A percentile compares a stretch with the other conserved stretches of the same genome.
Evolutionary conservation across 768 basidiomycete species (phyloP).

Genomic region (Suillus alpinus): DNA sequence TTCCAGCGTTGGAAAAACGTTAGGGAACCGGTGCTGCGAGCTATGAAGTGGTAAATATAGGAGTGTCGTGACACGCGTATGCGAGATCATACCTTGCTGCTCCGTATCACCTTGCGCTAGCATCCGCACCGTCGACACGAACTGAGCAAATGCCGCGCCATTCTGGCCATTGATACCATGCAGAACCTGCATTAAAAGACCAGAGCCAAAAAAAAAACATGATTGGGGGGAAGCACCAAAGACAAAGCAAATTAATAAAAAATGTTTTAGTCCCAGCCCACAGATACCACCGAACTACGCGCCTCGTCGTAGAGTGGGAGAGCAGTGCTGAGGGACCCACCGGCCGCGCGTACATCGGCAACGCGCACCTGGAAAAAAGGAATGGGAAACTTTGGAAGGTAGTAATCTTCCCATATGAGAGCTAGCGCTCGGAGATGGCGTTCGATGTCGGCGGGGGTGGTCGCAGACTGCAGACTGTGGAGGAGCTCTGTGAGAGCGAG

Average conservation of each 20-base stretch:
- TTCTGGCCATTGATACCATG: conserved; percentile 19
- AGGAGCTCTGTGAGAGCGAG: conserved; percentile 18
- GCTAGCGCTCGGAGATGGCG: conserved; percentile 26
- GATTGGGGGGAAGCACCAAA: background rate
- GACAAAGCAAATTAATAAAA: background rate
- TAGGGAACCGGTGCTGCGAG: conserved; percentile 17
- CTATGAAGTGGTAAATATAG: conserved; percentile 2
- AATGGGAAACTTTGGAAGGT: conserved; percentile 27
- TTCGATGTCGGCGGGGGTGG: conserved; percentile 11
- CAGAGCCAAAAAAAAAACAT: background rate
- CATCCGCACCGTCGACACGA: conserved; percentile 24
- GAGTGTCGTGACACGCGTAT: background rate
- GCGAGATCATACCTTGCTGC: conserved; percentile 22
- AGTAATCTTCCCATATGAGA: conserved; percentile 30
- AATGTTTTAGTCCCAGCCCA: background rate
- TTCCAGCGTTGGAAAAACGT: conserved; percentile 33
- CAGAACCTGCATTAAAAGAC: conserved; percentile 18
- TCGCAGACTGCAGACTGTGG: conserved; percentile 14
- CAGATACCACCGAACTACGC: conserved; percentile 6
- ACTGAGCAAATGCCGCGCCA: conserved; percentile 18
- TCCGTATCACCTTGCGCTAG: conserved; percentile 23
- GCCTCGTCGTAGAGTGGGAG: conserved; percentile 29
- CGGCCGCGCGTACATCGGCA: conserved; percentile 29
- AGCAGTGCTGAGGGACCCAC: conserved; percentile 30
- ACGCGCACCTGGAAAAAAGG: conserved; percentile 32